Conservation (phyloP, 2,329 filamentous ascomycete genomes). For the Lasiodiplodia sp. region DNA sequence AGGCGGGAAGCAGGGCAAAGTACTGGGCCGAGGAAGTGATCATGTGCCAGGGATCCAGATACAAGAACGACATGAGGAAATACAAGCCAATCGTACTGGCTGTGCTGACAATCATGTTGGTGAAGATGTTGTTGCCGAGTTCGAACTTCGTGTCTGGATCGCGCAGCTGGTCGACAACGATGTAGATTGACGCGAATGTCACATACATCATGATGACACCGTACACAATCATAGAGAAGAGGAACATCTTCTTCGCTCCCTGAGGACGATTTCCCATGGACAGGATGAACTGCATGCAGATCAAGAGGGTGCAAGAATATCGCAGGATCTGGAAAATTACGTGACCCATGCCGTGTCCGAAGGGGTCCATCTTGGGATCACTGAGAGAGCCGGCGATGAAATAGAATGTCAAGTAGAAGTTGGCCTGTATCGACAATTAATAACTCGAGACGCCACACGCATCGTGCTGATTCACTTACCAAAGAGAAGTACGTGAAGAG, state of each 20-base stretch:
- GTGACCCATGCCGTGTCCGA: slow-evolving; percentile 83
- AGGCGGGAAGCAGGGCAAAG: slow-evolving; percentile 87
- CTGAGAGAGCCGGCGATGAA: slow-evolving; percentile 92
- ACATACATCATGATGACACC: slow-evolving; percentile 95
- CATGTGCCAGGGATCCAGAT: slow-evolving; percentile 99
- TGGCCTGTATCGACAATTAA: slow-evolving; percentile 60
- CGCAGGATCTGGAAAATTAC: slow-evolving; percentile 87
- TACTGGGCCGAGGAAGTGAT: slow-evolving; percentile 91
- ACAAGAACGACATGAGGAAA: slow-evolving; percentile 95
- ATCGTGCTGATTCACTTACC: slow-evolving; percentile 4
- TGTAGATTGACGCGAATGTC: slow-evolving; percentile 85
- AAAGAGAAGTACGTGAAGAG: slow-evolving; percentile 98
- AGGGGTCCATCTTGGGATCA: slow-evolving; percentile 82
- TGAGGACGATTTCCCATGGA: slow-evolving; percentile 96
- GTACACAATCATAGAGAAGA: slow-evolving; percentile 89
- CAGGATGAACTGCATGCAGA: slow-evolving; percentile 93
- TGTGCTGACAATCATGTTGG: slow-evolving; percentile 91
- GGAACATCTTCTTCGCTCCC: slow-evolving; percentile 89
- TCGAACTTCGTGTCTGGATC: slow-evolving; percentile 57
- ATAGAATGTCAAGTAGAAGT: slow-evolving; percentile 99
- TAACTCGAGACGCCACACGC: slow-evolving; percentile 39
- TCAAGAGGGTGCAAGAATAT: slow-evolving; percentile 85
- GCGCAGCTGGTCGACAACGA: slow-evolving; percentile 82
- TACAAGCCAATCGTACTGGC: slow-evolving; percentile 90
- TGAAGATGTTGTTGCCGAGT: slow-evolving; percentile 89